Base-by-base conservation (phyloP, 805 yeast species). In the Kazachstania bromeliacearum region DNA sequence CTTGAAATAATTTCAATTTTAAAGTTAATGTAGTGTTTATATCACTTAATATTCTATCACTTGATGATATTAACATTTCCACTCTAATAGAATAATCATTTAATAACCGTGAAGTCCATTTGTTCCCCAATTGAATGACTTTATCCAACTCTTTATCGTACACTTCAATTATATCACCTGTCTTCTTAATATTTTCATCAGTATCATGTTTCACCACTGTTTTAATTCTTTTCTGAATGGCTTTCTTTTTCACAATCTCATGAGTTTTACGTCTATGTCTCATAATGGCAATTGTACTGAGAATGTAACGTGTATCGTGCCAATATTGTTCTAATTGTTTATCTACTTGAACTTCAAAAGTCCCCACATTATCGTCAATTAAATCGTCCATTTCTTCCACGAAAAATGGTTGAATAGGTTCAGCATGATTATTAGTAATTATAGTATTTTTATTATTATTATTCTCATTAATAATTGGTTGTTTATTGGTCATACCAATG, bases 41-140 rank as follows among this genome's bases (percentile, higher is more conserved):
- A 48, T 79, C 88, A 41, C 85, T 80, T 39, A 77, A 71, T 8
- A 80, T 70, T 43, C 88, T 62, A 57, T 80, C 87, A 35, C 81
- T 74, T 25, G 68, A 64, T 12, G 79, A 74, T 31, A 80, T 60
- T 37, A 79, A 51, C 34, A 71, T 75, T 47, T 80, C 87, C 27
- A 79, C 68, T 50, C 66, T 67, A 37, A 68, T 67, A 0, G 79
- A 71, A 41, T 70, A 68, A 35, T 67, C 44, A 56, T 46, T 46
- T 12, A 42, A 44, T 36, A 49, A 48, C 48, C 41, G 49, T 13
- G 48, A 44, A 18, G 51, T 64, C 62, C 46, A 59, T 28, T 37
- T 39, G 33, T 59, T 53, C 32, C 63, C 62, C 26, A 42, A 41
- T 10, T 41, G 39, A 13, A 63, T 33, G 6, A 57, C 59, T 6